These are phyloP conservation scores for Kappamyces sp. DNA, from an alignment of 192 early-diverging fungal genomes.

Conservation along the genomic window DNA sequence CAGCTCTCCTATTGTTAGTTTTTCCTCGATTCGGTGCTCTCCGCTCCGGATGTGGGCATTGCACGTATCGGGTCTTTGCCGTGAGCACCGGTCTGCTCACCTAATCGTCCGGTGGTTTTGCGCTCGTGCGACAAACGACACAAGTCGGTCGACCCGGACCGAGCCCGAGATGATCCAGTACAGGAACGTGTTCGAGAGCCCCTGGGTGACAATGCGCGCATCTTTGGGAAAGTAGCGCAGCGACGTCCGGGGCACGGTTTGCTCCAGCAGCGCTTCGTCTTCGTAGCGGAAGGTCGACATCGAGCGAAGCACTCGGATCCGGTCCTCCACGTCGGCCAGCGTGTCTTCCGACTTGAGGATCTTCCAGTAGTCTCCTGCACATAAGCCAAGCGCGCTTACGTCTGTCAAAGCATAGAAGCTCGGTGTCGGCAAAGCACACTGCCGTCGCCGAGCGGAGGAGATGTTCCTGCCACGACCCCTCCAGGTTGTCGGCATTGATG, in stretches of 20 bases:
- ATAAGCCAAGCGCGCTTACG: neutral
- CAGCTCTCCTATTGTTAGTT: neutral
- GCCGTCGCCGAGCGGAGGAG: neutral
- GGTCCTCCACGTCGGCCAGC: neutral
- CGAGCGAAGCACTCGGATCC: neutral
- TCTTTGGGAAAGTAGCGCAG: conserved; percentile 1
- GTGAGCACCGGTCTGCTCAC: neutral
- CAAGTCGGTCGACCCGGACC: conserved; percentile 6
- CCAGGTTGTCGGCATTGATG: neutral
- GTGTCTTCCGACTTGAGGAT: conserved; percentile 2
- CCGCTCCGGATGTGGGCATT: neutral
- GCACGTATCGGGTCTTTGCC: conserved; percentile 4
- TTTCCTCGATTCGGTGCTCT: conserved; percentile 2
- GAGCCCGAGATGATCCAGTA: conserved; percentile 1
- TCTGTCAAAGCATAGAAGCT: conserved; percentile 3
- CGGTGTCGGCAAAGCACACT: conserved; percentile 1
- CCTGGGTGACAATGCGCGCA: conserved; percentile 3
- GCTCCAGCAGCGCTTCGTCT: conserved; percentile 4
- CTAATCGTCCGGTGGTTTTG: too few relatives aligned
- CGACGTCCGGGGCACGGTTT: conserved; percentile 2
- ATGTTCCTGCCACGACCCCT: conserved; percentile 1
- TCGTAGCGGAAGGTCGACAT: neutral
- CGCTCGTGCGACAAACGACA: neutral
- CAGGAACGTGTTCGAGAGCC: neutral
- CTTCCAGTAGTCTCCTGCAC: conserved; percentile 1